Conservation (phyloP, 2,329 filamentous ascomycete genomes). For the Aureobasidium subglaciale region DNA sequence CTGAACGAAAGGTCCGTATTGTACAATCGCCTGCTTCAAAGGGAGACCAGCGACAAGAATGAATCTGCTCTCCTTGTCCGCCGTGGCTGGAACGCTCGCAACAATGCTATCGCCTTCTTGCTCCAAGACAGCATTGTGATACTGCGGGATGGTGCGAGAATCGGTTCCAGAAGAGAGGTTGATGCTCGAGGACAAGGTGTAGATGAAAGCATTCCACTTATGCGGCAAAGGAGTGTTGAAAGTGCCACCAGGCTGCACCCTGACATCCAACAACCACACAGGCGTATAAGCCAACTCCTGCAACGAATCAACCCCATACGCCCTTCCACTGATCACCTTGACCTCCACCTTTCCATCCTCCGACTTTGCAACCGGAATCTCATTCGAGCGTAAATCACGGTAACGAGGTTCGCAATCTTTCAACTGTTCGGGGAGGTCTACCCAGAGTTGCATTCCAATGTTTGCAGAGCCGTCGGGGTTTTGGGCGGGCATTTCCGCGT, state of each 20-base stretch:
- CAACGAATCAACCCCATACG: slow-evolving; percentile 76
- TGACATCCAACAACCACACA: slow-evolving; percentile 89
- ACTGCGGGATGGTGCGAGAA: slow-evolving; percentile 55
- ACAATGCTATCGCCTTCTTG: slow-evolving; percentile 69
- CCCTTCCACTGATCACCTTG: slow-evolving; percentile 85
- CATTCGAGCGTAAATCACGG: slow-evolving; percentile 68
- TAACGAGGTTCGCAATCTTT: slow-evolving; percentile 91
- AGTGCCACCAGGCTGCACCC: slow-evolving; percentile 69
- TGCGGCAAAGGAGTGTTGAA: slow-evolving; percentile 68
- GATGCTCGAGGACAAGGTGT: slow-evolving; percentile 69
- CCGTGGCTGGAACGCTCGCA: slow-evolving; percentile 60
- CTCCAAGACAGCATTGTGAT: slow-evolving; percentile 85
- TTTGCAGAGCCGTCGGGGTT: slow-evolving; percentile 70
- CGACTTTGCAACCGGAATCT: slow-evolving; percentile 68
- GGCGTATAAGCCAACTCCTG: slow-evolving; percentile 92
- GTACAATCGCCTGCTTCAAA: slow-evolving; percentile 70
- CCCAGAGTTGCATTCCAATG: slow-evolving; percentile 90
- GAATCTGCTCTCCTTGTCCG: slow-evolving; percentile 52
- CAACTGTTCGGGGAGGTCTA: slow-evolving; percentile 73
- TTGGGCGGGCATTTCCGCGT: slow-evolving; percentile 87
- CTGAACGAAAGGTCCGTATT: slow-evolving; percentile 82
- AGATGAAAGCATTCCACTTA: slow-evolving; percentile 86
- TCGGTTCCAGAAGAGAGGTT: slow-evolving; percentile 51
- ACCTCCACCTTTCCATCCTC: slow-evolving; percentile 69
- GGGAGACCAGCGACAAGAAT: slow-evolving; percentile 74